These are phyloP conservation scores for Stentor coeruleus DNA, from an alignment of 73 alveolate genomes.

Conservation along the genomic window DNA sequence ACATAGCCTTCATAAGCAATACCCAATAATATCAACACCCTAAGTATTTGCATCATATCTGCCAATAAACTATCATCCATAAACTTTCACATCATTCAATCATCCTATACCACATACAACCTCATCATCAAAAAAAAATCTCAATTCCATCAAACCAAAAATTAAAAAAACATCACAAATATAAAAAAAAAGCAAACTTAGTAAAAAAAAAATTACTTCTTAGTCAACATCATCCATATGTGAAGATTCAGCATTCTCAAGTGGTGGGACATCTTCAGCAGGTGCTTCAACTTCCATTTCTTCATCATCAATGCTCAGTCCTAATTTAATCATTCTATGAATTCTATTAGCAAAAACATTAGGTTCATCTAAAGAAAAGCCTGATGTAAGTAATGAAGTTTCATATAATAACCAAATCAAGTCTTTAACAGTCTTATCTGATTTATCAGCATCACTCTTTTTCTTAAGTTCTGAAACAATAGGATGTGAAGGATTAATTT, in stretches of 20 bases:
- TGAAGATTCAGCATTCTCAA: neutral
- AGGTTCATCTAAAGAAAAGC: conserved; percentile 98
- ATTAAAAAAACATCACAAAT: no score
- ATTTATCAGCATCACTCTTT: conserved; percentile 95
- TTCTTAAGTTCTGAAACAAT: conserved; percentile 91
- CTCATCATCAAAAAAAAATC: no score
- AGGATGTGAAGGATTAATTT: conserved; percentile 94
- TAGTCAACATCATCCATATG: conserved; percentile 24
- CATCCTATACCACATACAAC: no score
- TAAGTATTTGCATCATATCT: no score
- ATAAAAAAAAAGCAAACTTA: no score
- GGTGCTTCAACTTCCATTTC: conserved; percentile 50
- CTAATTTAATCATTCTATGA: conserved; percentile 98
- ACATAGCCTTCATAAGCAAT: no score
- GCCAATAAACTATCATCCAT: no score
- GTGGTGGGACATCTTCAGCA: conserved; percentile 56
- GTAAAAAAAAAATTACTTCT: neutral
- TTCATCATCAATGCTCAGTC: conserved; percentile 93
- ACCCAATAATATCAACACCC: no score
- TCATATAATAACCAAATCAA: conserved; percentile 98
- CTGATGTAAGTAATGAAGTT: conserved; percentile 98
- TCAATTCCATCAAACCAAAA: no score
- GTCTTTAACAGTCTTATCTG: conserved; percentile 98
- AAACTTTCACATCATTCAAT: no score
- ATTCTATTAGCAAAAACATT: conserved; percentile 97